Evolutionary conservation across 169 alveolate genomes (phyloP), one percentile per base, ranked within the genome.

Genomic region (Cytauxzoon felis): DNA sequence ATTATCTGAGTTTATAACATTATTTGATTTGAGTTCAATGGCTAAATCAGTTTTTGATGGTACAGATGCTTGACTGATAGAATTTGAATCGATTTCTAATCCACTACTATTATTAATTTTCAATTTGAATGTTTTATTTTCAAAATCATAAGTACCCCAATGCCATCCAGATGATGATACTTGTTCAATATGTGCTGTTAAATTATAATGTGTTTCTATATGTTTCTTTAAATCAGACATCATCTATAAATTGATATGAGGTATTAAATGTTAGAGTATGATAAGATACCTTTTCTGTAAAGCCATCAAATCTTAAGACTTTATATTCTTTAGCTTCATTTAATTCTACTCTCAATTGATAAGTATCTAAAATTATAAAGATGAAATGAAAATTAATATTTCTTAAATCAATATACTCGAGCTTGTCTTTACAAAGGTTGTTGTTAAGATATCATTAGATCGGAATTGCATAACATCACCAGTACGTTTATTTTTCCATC

Each of bases 401-500:
- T 29, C 19, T 13, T 13, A 54, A 36, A 0, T 6, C 49, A 9
- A 13, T 63, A 42, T 67, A 81, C 87, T 81, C 41, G 69, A 65
- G 9, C 93, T 88, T 3, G 88, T 82, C 41, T 86, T 87, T 11
- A 92, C 62, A 91, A 92, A 87, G 53, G 83, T 75, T 5, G 81
- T 90, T 34, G 80, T 79, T 42, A 79, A 73, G 33, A 92, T 78
- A 54, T 92, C 96, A 11, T 75, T 68, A 16, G 87, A 87, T 45
- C 88, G 86, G 85, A 89, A 91, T 65, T 91, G 96, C 49, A 88
- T 69, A 16, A 92, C 93, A 65, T 75, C 92, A 26, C 93, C 93
- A n/a, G 96, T 92, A 40, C 91, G 70, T 49, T 87, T 87, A 66
- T 92, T 91, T 70, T 91, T 92, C 96, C 96, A 92, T 0, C 96